These are phyloP conservation scores for Trichocladium antarcticum DNA, from an alignment of 495 filamentous ascomycete species.

Conservation along the genomic window DNA sequence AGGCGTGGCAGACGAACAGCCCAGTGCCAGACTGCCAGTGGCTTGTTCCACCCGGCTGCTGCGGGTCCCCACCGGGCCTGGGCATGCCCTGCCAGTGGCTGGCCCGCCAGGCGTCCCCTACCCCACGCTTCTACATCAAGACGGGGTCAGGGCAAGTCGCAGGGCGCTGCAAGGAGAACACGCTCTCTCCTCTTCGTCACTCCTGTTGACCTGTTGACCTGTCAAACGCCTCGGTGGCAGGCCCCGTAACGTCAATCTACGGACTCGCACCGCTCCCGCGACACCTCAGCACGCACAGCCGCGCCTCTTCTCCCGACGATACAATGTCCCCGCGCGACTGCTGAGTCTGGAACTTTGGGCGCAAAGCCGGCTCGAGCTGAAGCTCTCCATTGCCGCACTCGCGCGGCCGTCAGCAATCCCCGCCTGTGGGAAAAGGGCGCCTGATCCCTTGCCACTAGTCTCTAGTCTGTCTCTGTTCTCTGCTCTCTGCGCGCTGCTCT, in stretches of 20 bases:
- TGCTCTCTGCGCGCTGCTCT: too few species aligned
- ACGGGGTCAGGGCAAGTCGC: neutral
- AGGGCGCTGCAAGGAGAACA: conserved; percentile 1
- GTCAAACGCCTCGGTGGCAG: neutral
- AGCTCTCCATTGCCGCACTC: conserved; percentile 9
- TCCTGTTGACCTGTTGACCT: neutral
- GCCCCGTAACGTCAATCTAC: conserved; percentile 8
- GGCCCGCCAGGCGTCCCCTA: conserved; percentile 10
- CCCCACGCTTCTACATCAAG: conserved; percentile 16
- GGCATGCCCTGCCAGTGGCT: conserved; percentile 5
- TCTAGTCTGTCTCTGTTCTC: too few species aligned
- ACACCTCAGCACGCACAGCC: neutral
- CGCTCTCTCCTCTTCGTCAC: neutral
- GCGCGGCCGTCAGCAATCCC: neutral
- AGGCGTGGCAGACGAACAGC: neutral
- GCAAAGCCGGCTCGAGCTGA: conserved; percentile 13
- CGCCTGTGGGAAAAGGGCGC: neutral
- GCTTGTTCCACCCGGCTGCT: conserved; percentile 1
- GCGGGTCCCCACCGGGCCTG: conserved; percentile 6
- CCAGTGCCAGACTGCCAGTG: neutral
- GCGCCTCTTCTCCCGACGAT: conserved; percentile 2
- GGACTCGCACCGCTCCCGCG: neutral
- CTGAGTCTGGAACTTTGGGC: conserved; percentile 10
- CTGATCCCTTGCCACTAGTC: too few species aligned
- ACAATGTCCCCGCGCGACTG: conserved; percentile 15